phyloP scores from a whole-genome alignment of 805 yeast species.

The Wickerhamiella azymoides region DNA sequence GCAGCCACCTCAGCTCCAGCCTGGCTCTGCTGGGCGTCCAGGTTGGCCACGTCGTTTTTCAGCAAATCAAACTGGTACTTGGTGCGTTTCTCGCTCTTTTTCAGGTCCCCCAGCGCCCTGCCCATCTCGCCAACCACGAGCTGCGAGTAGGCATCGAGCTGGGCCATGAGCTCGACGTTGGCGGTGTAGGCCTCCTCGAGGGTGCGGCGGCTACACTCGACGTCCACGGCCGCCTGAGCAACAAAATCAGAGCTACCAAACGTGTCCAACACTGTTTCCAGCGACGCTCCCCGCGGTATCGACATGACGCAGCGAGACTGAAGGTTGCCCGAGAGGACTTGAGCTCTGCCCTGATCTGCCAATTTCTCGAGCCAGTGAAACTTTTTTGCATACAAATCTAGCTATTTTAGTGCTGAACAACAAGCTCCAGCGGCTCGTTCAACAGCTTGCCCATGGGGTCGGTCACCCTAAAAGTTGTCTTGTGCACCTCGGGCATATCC shows the following conservation, averaged over 20 bases:
- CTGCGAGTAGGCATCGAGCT: slow-evolving; percentile 22
- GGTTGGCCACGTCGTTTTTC: slow-evolving; percentile 19
- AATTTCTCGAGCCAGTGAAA: too few species aligned
- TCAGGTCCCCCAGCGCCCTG: slow-evolving; percentile 17
- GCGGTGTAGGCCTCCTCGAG: slow-evolving; percentile 20
- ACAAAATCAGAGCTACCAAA: slow-evolving; percentile 21
- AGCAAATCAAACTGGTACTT: slow-evolving; percentile 26
- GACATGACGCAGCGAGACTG: background rate
- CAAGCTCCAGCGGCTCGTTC: slow-evolving; percentile 1
- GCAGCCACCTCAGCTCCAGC: background rate
- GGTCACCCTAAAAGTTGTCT: slow-evolving; percentile 17
- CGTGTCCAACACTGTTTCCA: slow-evolving; percentile 15
- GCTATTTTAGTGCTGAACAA: background rate
- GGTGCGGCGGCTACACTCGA: slow-evolving; percentile 12
- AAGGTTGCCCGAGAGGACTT: too few species aligned
- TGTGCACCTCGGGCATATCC: slow-evolving; percentile 11
- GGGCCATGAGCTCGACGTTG: slow-evolving; percentile 22
- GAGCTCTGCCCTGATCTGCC: too few species aligned
- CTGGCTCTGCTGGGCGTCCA: slow-evolving; percentile 13
- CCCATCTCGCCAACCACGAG: slow-evolving; percentile 22
- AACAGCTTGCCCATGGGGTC: slow-evolving; percentile 17
- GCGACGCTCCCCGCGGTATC: background rate
- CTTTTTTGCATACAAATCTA: too few species aligned
- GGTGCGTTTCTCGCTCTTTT: slow-evolving; percentile 19
- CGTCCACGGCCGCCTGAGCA: slow-evolving; percentile 21